phyloP scores from a whole-genome alignment of 495 filamentous ascomycete genomes.

The Penicilliopsis zonata region DNA sequence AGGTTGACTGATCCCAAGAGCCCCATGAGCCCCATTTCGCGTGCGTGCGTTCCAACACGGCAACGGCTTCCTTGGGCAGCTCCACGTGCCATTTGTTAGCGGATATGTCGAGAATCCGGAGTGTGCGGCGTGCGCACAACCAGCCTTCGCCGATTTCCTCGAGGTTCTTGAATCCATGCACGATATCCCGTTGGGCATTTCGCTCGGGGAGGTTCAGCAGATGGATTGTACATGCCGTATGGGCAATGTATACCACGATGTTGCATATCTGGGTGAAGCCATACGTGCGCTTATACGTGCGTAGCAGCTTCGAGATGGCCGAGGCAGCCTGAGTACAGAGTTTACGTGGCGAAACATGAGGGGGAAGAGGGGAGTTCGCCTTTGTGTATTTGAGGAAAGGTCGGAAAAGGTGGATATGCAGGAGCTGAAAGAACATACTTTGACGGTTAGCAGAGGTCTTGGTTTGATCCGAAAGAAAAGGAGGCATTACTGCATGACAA shows the following conservation, averaged over 20 bases:
- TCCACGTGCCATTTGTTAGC: constrained; percentile 79
- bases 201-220: constrained; percentile 87
- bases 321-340: constrained; percentile 82
- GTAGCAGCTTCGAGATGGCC: constrained; percentile 80
- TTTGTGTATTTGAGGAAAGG: constrained; percentile 89
- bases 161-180: constrained; percentile 80
- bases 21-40: constrained; percentile 41
- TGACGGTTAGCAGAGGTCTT: no score
- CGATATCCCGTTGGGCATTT: constrained; percentile 74
- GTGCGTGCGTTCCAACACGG: constrained; percentile 56
- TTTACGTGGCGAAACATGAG: constrained; percentile 82
- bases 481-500: constrained; percentile 97
- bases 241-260: constrained; percentile 87
- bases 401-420: constrained; percentile 94
- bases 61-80: constrained; percentile 69
- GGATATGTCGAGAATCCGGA: constrained; percentile 76
- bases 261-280: constrained; percentile 90
- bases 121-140: constrained; percentile 77
- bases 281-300: constrained; percentile 85
- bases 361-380: constrained; percentile 65
- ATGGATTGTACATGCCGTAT: constrained; percentile 89
- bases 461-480: no score
- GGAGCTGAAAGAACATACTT: constrained; percentile 95
- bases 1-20: constrained; percentile 28
- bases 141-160: constrained; percentile 95